Percentiles rank a stretch among this genome's conserved stretches.
Conservation (phyloP, 2,329 filamentous ascomycete species). For the Colletotrichum brevisporum region DNA sequence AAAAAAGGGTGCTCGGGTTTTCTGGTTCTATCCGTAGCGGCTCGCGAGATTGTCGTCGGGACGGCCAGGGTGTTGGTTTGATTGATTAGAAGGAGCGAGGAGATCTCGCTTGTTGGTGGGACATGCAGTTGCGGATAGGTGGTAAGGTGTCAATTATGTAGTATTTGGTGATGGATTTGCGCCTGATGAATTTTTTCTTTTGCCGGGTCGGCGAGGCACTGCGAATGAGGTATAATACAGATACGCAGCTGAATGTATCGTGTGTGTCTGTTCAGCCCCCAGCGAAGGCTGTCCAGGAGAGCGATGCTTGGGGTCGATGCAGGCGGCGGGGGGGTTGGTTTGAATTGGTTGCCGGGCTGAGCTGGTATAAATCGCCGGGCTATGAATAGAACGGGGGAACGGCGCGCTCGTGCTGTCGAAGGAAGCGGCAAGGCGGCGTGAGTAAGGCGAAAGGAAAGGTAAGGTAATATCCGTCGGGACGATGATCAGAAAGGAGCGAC, state of each 20-base stretch:
- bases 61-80: conserved; percentile 30
- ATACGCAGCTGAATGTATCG: conserved; percentile 2
- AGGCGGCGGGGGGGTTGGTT: conserved; percentile 31
- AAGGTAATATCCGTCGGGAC: not conserved
- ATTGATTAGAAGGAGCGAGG: conserved; percentile 8
- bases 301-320: conserved; percentile 29
- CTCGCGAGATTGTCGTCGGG: conserved; percentile 34
- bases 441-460: conserved; percentile 14
- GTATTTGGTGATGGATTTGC: too few relatives aligned
- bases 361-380: conserved; percentile 21
- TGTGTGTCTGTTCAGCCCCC: conserved; percentile 7
- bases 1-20: conserved; percentile 16
- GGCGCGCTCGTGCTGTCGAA: conserved; percentile 23
- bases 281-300: conserved; percentile 21
- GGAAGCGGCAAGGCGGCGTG: conserved; percentile 15
- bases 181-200: too few relatives aligned
- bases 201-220: too few relatives aligned
- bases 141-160: too few relatives aligned
- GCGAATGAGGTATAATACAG: not conserved
- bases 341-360: conserved; percentile 31
- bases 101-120: conserved; percentile 20
- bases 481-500: conserved; percentile 14
- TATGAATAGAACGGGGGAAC: conserved; percentile 41
- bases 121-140: conserved; percentile 4
- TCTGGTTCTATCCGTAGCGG: conserved; percentile 28